Conservation (phyloP, 108 stramenopile genomes). For the Cyclotella kingstonii region DNA sequence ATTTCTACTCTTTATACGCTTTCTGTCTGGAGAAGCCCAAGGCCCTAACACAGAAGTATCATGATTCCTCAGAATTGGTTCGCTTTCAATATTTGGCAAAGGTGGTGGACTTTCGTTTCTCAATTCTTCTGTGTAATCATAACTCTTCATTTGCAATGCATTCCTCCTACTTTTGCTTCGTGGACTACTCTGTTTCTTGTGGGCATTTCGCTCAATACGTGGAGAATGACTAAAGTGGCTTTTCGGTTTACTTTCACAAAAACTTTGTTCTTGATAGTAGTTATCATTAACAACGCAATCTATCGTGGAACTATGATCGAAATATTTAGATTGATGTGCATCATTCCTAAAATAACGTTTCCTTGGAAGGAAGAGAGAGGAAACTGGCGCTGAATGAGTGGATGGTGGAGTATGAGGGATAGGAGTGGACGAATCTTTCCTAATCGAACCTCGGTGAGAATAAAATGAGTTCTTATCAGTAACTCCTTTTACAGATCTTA, state of each 20-base stretch:
- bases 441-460: background rate
- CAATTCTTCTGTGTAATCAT: background rate
- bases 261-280: background rate
- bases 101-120: conserved; percentile 8
- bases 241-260: conserved; percentile 11
- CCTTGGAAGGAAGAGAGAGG: background rate
- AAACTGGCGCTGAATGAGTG: conserved; percentile 4
- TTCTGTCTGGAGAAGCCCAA: conserved; percentile 1
- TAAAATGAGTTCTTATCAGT: background rate
- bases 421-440: background rate
- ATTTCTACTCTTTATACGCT: background rate
- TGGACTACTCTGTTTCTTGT: conserved; percentile 1
- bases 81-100: conserved; percentile 15
- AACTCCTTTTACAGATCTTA: background rate
- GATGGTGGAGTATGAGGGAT: conserved; percentile 9
- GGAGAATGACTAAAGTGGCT: conserved; percentile 1
- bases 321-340: conserved; percentile 3
- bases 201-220: conserved; percentile 1
- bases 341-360: conserved; percentile 12
- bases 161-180: conserved; percentile 12
- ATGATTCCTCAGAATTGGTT: conserved; percentile 4
- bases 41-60: background rate
- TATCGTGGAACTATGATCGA: conserved; percentile 2
- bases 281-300: background rate
- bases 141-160: background rate